Conservation (phyloP, 1,139 yeast genomes). For the Debaryomycetaceae sp. region DNA sequence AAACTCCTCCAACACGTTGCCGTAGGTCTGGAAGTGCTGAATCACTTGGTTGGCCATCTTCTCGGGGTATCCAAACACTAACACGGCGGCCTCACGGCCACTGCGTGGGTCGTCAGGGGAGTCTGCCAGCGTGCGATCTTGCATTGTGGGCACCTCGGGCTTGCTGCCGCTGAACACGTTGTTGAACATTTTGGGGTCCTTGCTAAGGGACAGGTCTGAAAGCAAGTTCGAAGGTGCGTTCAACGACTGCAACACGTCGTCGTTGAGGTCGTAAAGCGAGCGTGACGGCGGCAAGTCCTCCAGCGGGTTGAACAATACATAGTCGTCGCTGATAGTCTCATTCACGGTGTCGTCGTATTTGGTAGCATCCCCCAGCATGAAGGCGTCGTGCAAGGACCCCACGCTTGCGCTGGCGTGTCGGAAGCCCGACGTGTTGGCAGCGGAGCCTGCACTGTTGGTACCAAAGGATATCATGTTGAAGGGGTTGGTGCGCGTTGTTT, state of each 20-base stretch:
- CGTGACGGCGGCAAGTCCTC: slow-evolving; percentile 57
- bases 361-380: slow-evolving; percentile 21
- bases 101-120: slow-evolving; percentile 19
- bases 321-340: slow-evolving; percentile 28
- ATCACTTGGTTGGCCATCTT: slow-evolving; percentile 62
- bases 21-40: slow-evolving; percentile 75
- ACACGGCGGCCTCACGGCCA: slow-evolving; percentile 57
- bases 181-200: slow-evolving; percentile 43
- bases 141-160: slow-evolving; percentile 5
- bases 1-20: slow-evolving; percentile 74
- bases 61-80: slow-evolving; percentile 89
- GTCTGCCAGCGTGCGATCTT: slow-evolving; percentile 8
- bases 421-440: slow-evolving; percentile 12
- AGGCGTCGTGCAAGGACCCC: slow-evolving; percentile 16
- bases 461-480: slow-evolving; percentile 42
- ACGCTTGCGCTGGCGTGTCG: slow-evolving; percentile 15
- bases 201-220: slow-evolving; percentile 34
- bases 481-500: slow-evolving; percentile 18
- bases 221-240: slow-evolving; percentile 28
- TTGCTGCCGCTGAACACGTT: slow-evolving; percentile 41
- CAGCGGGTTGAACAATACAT: slow-evolving; percentile 20
- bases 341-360: slow-evolving; percentile 29
- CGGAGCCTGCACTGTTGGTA: slow-evolving; percentile 20
- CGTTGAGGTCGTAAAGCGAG: slow-evolving; percentile 56
- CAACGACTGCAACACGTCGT: slow-evolving; percentile 31